Base-by-base conservation (phyloP, 352 stramenopile species). In the Globisporangium okanoganense region DNA sequence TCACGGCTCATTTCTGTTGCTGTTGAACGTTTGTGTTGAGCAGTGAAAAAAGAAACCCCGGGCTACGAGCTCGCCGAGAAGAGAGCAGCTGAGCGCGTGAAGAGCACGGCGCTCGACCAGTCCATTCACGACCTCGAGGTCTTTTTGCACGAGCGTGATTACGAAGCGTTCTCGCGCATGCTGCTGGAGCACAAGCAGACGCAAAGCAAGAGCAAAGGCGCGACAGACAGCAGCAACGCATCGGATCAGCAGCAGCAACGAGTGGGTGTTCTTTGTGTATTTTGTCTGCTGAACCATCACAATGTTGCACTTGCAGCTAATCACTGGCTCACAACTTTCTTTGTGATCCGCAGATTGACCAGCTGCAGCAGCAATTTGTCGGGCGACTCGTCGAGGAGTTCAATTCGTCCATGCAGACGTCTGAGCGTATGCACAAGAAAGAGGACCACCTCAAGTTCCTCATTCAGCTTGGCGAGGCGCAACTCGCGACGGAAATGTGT, bases 401-500 rank as follows among this genome's bases (percentile, higher is more conserved):
- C 58, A 89, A 90, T 56, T 63, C 75, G 0, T 87, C 82, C 18
- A 79, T 92, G 62, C 82, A 92, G 53, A 88, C 82, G 2, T 90
- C 80, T 13, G 80, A 90, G 54, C 79, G 76, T 4, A 92, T 89
- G 77, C 82, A 92, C 62, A 92, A 90, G 66, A 90, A 89, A 48
- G 85, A 92, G 43, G 73, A 82, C n/a, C 81, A 94, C 45, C 56
- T 94, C 1, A 70, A 77, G 22, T 88, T 87, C 43, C 65, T 92
- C 50, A 90, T 94, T 56, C 71, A 87, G 35, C 67, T 94, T 29
- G 82, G 76, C 8, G 71, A 92, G 38, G 79, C 83, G 6, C 62
- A 80, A 5, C 51, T 90, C 2, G 85, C 82, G 12, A 90, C 85
- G 0, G 73, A 92, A 48, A 91, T 94, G 79, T 94, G 85, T 61